Conservation (phyloP, 202 grass and related monocot species). For the Schoenoplectus triqueter region DNA sequence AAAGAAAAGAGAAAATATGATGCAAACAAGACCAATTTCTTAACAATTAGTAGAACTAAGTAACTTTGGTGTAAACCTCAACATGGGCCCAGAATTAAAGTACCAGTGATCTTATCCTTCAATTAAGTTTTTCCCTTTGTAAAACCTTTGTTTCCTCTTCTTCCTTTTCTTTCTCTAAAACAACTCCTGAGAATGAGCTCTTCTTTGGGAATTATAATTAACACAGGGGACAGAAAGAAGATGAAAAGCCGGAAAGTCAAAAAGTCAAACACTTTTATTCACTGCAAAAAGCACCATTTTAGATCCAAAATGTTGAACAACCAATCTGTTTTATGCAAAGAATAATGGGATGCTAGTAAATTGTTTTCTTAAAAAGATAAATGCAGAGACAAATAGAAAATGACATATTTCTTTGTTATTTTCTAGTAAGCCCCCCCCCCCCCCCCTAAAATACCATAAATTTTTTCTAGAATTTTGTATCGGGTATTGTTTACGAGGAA, state of each 20-base stretch:
- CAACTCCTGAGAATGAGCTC: background rate
- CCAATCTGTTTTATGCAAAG: background rate
- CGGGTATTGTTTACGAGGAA: conserved; percentile 10
- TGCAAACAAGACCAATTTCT: background rate
- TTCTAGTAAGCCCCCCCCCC: background rate
- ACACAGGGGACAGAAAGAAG: background rate
- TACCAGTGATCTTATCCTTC: background rate
- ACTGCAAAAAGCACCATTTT: conserved; percentile 12
- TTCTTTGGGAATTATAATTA: background rate
- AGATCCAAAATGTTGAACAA: background rate
- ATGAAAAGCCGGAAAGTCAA: background rate
- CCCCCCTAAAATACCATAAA: too few relatives aligned
- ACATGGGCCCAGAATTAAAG: background rate
- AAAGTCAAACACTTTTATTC: background rate
- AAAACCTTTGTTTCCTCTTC: background rate
- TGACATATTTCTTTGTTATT: background rate
- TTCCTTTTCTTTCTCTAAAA: background rate
- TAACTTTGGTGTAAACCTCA: background rate
- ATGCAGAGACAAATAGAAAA: background rate
- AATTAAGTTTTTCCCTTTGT: background rate
- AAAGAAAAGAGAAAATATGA: background rate
- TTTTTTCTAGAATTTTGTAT: background rate
- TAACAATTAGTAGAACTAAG: background rate
- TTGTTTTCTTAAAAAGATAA: conserved; percentile 1
- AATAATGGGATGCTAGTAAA: background rate